Evolutionary conservation across 169 alveolate species (phyloP).

Genomic region (Ichthyophthirius multifiliis): DNA sequence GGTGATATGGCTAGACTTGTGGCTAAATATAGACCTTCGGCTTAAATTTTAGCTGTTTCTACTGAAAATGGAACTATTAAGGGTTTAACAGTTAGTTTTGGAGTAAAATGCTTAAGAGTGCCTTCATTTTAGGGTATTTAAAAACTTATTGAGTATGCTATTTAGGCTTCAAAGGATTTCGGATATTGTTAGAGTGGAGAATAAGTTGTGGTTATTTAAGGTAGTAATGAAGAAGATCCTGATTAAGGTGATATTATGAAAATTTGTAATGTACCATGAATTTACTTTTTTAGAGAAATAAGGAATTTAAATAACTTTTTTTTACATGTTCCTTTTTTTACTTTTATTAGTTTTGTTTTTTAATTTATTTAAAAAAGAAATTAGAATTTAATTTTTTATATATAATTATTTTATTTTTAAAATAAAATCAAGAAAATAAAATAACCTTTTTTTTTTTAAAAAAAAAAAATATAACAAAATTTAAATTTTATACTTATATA

Average conservation of each 20-base stretch:
- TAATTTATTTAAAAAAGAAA: too few relatives aligned
- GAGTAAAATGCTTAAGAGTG: constrained; percentile 91
- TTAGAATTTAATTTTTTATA: too few relatives aligned
- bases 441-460: too few relatives aligned
- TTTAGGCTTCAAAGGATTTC: constrained; percentile 91
- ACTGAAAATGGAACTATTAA: constrained; percentile 84
- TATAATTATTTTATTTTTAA: too few relatives aligned
- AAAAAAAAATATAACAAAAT: too few relatives aligned
- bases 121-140: constrained; percentile 91
- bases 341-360: too few relatives aligned
- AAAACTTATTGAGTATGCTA: constrained; percentile 82
- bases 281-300: too few relatives aligned
- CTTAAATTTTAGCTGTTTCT: constrained; percentile 92
- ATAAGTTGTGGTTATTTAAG: constrained; percentile 93
- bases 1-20: constrained; percentile 96
- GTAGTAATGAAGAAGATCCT: constrained; percentile 93
- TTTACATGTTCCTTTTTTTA: too few relatives aligned
- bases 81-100: constrained; percentile 91
- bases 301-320: too few relatives aligned
- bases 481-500: too few relatives aligned
- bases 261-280: too few relatives aligned
- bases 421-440: too few relatives aligned
- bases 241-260: constrained; percentile 93
- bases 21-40: constrained; percentile 95
- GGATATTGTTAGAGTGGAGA: constrained; percentile 90